Evolutionary conservation across 1,284 basidiomycete genomes (phyloP).

Genomic region (Microbotryum silenes-acaulis): DNA sequence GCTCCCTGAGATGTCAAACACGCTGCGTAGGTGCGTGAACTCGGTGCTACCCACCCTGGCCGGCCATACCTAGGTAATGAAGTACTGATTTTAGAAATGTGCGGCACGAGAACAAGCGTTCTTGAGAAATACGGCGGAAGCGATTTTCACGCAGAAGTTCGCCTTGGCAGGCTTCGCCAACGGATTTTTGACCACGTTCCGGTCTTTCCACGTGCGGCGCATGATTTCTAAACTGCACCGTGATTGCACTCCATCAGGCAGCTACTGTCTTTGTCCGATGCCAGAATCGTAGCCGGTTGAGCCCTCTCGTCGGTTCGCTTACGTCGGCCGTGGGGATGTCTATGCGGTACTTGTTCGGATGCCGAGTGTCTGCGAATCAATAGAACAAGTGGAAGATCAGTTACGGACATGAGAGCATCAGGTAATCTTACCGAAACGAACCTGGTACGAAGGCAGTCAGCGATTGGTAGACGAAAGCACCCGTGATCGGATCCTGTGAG

Average conservation of each 20-base stretch:
- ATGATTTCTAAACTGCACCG: not conserved
- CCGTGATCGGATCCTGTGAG: conserved; percentile 16
- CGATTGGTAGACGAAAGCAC: conserved; percentile 29
- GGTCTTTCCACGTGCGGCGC: not conserved
- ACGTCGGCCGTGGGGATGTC: conserved; percentile 21
- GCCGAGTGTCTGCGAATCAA: conserved; percentile 9
- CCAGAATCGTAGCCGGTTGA: conserved; percentile 26
- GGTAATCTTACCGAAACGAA: not conserved
- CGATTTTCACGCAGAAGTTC: no score
- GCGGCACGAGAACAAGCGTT: no score
- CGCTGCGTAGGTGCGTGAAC: no score
- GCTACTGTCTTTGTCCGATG: conserved; percentile 14
- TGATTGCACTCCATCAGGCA: not conserved
- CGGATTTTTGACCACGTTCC: no score
- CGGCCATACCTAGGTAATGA: no score
- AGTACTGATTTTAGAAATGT: no score
- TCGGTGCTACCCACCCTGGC: no score
- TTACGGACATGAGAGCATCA: not conserved
- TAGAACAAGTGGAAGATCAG: not conserved
- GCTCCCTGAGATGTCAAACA: no score
- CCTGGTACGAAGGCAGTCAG: conserved; percentile 27
- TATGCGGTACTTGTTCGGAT: conserved; percentile 21
- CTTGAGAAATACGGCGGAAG: no score
- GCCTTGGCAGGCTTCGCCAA: no score
- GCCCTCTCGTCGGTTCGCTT: conserved; percentile 2